These are phyloP conservation scores for Mitragyna speciosa DNA, from an alignment of 257 asterid species.

Conservation along the genomic window DNA sequence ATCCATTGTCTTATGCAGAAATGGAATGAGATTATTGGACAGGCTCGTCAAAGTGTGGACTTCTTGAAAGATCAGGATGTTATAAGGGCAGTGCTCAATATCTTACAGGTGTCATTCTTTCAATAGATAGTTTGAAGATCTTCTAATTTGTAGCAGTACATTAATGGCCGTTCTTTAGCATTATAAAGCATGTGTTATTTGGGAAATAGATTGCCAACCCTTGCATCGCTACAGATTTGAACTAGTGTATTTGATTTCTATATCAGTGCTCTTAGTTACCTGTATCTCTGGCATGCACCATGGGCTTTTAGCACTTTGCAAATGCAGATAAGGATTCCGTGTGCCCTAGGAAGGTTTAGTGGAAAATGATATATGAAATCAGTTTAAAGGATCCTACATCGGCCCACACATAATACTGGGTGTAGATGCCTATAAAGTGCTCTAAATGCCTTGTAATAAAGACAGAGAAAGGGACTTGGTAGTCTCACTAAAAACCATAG, in stretches of 20 bases:
- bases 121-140: not conserved
- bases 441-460: not conserved
- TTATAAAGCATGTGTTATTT: not conserved
- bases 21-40: constrained; percentile 95
- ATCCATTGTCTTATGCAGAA: constrained; percentile 50
- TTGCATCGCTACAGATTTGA: not conserved
- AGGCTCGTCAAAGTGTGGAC: constrained; percentile 88
- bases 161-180: not conserved
- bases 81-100: constrained; percentile 87
- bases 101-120: constrained; percentile 66
- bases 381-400: not conserved
- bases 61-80: constrained; percentile 86
- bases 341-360: not conserved
- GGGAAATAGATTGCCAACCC: not conserved
- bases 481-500: not conserved
- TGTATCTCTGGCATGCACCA: not conserved
- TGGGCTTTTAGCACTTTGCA: not conserved
- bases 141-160: not conserved
- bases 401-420: not conserved
- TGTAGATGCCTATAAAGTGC: not conserved
- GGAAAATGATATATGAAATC: not conserved
- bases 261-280: not conserved
- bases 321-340: not conserved
- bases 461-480: not conserved
- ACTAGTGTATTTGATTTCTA: not conserved